These are phyloP conservation scores for Capronia coronata DNA, from an alignment of 2,329 filamentous ascomycete species.

Conservation along the genomic window DNA sequence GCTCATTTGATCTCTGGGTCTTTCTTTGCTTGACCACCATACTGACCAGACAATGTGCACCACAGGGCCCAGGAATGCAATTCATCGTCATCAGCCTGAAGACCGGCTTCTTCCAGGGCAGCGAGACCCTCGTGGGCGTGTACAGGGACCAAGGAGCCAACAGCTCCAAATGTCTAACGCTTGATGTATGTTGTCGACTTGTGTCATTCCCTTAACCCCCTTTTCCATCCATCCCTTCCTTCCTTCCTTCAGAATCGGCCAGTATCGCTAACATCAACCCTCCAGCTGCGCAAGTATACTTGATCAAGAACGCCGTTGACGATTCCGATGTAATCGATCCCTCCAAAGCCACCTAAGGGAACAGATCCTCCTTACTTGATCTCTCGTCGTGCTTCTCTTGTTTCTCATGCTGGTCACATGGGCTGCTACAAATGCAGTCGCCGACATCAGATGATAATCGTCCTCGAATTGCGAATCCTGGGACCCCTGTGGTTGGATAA, in stretches of 20 bases:
- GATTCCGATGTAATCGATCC: too few species aligned
- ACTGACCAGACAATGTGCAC: neutral
- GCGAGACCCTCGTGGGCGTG: conserved; percentile 89
- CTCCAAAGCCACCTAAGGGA: too few species aligned
- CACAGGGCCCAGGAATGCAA: conserved; percentile 81
- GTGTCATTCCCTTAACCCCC: neutral
- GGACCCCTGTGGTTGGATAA: too few species aligned
- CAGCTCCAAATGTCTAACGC: conserved; percentile 79
- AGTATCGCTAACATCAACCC: neutral
- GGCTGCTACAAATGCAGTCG: too few species aligned
- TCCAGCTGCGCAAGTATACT: conserved; percentile 26
- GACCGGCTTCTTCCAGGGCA: conserved; percentile 90
- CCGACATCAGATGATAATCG: too few species aligned
- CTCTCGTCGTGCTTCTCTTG: too few species aligned
- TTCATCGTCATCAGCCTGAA: conserved; percentile 98
- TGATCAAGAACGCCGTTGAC: conserved; percentile 10
- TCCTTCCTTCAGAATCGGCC: neutral
- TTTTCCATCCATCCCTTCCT: neutral
- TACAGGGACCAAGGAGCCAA: conserved; percentile 94
- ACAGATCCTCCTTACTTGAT: too few species aligned
- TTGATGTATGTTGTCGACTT: conserved; percentile 73
- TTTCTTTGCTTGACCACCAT: neutral
- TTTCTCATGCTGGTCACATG: too few species aligned
- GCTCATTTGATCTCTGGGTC: too few species aligned
- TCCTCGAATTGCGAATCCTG: too few species aligned